Evolutionary conservation across 2,329 filamentous ascomycete species (phyloP).

Genomic region (Colletotrichum sp.): DNA sequence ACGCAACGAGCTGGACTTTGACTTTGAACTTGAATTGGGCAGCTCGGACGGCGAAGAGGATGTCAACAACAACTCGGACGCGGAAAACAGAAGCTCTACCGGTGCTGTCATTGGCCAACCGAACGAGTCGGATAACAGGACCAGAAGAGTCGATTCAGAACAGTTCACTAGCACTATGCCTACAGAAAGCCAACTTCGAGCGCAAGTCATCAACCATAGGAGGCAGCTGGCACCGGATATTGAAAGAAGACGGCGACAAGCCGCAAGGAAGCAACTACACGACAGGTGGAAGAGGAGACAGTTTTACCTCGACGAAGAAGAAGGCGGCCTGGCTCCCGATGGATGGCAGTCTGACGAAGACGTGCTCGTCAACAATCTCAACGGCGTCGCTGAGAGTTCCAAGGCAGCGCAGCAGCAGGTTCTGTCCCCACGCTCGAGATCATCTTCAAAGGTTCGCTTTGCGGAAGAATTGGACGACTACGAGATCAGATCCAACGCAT

Average conservation of each 20-base stretch:
- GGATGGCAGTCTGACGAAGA: constrained; percentile 69
- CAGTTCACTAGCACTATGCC: constrained; percentile 34
- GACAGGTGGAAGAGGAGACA: constrained; percentile 78
- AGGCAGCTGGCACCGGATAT: constrained; percentile 40
- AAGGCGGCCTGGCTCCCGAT: constrained; percentile 69
- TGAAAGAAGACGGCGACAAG: constrained; percentile 41
- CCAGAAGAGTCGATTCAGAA: constrained; percentile 25
- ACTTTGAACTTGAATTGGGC: constrained; percentile 18
- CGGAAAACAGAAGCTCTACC: constrained; percentile 24
- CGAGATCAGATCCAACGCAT: constrained; percentile 73
- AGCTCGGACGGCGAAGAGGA: constrained; percentile 25
- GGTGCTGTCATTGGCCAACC: not conserved
- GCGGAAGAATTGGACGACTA: constrained; percentile 73
- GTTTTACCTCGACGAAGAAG: constrained; percentile 87
- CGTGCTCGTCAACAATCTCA: constrained; percentile 44
- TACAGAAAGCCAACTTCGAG: constrained; percentile 46
- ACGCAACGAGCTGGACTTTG: constrained; percentile 22
- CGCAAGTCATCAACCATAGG: constrained; percentile 38
- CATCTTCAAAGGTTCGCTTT: constrained; percentile 81
- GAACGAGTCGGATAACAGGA: constrained; percentile 7
- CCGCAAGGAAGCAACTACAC: constrained; percentile 59
- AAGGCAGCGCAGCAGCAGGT: constrained; percentile 42
- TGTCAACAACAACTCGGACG: constrained; percentile 28
- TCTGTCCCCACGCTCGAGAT: constrained; percentile 65
- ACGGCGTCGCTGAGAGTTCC: constrained; percentile 45